A percentile compares a stretch with the other conserved stretches of the same genome.
Evolutionary conservation across 2,329 filamentous ascomycete species (phyloP).

Genomic region (Microdochium trichocladiopsis): DNA sequence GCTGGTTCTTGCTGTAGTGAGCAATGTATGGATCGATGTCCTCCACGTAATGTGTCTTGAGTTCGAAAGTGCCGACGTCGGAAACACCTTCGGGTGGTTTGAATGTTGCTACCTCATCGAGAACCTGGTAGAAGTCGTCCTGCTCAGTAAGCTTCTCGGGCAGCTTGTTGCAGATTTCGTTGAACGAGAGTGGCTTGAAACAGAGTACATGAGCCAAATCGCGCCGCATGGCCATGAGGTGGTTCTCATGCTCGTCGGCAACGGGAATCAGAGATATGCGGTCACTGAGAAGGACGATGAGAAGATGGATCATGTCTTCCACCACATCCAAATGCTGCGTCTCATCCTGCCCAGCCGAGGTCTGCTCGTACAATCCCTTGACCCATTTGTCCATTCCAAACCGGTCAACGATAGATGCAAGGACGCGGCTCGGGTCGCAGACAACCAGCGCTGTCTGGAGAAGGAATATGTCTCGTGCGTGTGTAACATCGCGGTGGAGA

Average conservation of each 20-base stretch:
- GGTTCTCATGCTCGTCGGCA: conserved; percentile 57
- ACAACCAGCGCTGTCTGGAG: conserved; percentile 85
- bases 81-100: conserved; percentile 85
- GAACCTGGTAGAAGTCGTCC: conserved; percentile 76
- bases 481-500: conserved; percentile 81
- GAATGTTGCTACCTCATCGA: conserved; percentile 84
- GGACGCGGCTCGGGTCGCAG: conserved; percentile 73
- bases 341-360: conserved; percentile 74
- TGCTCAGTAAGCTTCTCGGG: conserved; percentile 86
- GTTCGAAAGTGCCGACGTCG: conserved; percentile 89
- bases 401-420: conserved; percentile 85
- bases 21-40: conserved; percentile 93
- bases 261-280: conserved; percentile 69
- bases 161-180: conserved; percentile 78
- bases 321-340: conserved; percentile 83
- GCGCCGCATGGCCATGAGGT: conserved; percentile 67
- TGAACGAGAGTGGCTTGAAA: conserved; percentile 93
- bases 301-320: conserved; percentile 90
- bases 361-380: conserved; percentile 69
- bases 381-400: conserved; percentile 88
- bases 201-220: conserved; percentile 92
- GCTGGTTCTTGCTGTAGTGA: conserved; percentile 94
- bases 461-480: conserved; percentile 91
- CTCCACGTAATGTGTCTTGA: conserved; percentile 79
- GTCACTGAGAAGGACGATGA: conserved; percentile 87